These are phyloP conservation scores for Acanthamoeba lenticulata DNA, from an alignment of 208 protist genomes.

Conservation along the genomic window DNA sequence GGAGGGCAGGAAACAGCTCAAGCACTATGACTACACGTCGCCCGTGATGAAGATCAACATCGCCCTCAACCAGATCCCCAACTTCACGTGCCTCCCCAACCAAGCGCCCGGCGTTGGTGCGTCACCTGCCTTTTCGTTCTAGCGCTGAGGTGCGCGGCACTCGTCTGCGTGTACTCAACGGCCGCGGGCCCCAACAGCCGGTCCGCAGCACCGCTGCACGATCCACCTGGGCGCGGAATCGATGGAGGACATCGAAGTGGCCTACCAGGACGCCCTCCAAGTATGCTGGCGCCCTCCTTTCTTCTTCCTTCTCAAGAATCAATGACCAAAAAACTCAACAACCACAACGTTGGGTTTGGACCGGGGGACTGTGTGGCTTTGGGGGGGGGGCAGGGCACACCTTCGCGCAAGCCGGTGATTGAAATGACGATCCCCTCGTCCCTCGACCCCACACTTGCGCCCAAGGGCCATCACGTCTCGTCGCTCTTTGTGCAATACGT, in stretches of 20 bases:
- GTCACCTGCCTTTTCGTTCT: too few species aligned
- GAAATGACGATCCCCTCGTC: conserved; percentile 81
- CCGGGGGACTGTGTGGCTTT: too few species aligned
- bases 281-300: not conserved
- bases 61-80: conserved; percentile 78
- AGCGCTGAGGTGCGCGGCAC: too few species aligned
- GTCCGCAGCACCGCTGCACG: conserved; percentile 80
- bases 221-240: conserved; percentile 78
- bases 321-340: too few species aligned
- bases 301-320: not conserved
- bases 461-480: conserved; percentile 81
- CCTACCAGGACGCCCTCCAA: conserved; percentile 65
- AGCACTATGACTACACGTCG: conserved; percentile 60
- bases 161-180: too few species aligned
- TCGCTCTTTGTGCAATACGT: conserved; percentile 85
- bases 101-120: not conserved
- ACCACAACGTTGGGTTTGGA: too few species aligned
- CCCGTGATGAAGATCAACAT: conserved; percentile 82
- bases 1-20: not conserved
- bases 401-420: conserved; percentile 70
- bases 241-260: conserved; percentile 69
- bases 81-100: conserved; percentile 73
- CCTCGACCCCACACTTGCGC: conserved; percentile 80
- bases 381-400: too few species aligned
- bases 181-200: too few species aligned